Conservation (phyloP, 768 basidiomycete genomes). For the Dentipellis fragilis region DNA sequence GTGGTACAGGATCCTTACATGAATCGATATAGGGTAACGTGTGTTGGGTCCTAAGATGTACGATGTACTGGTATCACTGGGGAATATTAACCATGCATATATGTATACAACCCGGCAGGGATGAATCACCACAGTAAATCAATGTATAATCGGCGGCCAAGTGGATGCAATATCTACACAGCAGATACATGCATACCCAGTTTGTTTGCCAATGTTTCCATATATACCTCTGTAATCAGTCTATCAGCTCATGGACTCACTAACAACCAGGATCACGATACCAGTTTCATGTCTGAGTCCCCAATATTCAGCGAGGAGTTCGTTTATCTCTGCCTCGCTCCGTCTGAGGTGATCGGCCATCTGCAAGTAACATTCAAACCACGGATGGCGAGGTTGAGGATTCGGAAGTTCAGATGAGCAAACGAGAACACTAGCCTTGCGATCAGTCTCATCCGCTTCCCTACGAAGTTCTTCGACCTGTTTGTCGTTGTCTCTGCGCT, state of each 20-base stretch:
- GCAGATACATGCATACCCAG: constrained; percentile 42
- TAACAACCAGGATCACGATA: constrained; percentile 18
- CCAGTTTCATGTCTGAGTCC: constrained; percentile 69
- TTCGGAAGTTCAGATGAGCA: background rate
- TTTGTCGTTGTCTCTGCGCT: constrained; percentile 69
- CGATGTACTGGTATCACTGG: no score
- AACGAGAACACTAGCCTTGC: constrained; percentile 34
- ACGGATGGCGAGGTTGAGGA: background rate
- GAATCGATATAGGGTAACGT: no score
- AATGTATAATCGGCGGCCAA: no score
- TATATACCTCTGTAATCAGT: constrained; percentile 55
- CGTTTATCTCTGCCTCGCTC: constrained; percentile 72
- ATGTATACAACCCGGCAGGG: no score
- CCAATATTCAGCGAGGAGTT: constrained; percentile 79
- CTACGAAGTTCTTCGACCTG: constrained; percentile 67
- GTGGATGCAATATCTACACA: background rate
- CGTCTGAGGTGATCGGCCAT: constrained; percentile 67
- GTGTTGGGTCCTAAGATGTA: no score
- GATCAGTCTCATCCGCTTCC: constrained; percentile 59
- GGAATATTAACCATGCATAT: no score
- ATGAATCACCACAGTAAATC: no score
- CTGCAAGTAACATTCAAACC: constrained; percentile 25
- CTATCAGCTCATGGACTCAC: background rate
- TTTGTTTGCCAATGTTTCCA: constrained; percentile 80
- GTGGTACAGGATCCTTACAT: no score